Evolutionary conservation across 768 basidiomycete genomes (phyloP).

Genomic region (Lanmaoa rubissima): DNA sequence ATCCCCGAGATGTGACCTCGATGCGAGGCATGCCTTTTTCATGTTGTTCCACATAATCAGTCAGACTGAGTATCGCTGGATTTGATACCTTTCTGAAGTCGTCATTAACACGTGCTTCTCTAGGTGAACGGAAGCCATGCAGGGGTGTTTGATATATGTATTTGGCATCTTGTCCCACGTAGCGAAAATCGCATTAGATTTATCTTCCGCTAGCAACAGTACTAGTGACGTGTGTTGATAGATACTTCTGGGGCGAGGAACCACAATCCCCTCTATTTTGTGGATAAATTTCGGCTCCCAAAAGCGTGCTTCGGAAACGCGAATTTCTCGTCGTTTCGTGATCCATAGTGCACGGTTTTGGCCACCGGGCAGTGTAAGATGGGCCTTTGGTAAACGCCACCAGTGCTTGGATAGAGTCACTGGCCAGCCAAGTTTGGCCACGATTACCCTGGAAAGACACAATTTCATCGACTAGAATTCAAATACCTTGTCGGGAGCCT

Average conservation of each 20-base stretch:
- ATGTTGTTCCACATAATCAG: neutral
- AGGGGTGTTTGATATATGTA: neutral
- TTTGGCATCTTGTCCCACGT: neutral
- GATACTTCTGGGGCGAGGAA: neutral
- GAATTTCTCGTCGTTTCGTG: neutral
- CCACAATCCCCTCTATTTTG: neutral
- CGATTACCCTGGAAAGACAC: neutral
- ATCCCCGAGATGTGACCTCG: neutral
- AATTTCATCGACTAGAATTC: neutral
- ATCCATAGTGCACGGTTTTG: neutral
- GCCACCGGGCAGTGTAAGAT: neutral
- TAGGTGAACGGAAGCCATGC: neutral
- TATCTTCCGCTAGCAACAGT: neutral
- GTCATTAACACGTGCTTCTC: neutral
- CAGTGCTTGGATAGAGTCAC: neutral
- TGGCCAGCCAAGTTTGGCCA: neutral
- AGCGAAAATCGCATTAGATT: neutral
- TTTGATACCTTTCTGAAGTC: neutral
- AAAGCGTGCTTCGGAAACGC: neutral
- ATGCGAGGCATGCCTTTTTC: neutral
- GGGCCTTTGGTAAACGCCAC: conserved; percentile 2
- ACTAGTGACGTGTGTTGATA: neutral
- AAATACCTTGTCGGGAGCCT: neutral
- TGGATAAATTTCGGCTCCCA: neutral
- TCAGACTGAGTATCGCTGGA: neutral